A percentile compares a stretch with the other conserved stretches of the same genome.
Conservation (phyloP, 2,329 filamentous ascomycete genomes). For the Verruconis gallopava region DNA sequence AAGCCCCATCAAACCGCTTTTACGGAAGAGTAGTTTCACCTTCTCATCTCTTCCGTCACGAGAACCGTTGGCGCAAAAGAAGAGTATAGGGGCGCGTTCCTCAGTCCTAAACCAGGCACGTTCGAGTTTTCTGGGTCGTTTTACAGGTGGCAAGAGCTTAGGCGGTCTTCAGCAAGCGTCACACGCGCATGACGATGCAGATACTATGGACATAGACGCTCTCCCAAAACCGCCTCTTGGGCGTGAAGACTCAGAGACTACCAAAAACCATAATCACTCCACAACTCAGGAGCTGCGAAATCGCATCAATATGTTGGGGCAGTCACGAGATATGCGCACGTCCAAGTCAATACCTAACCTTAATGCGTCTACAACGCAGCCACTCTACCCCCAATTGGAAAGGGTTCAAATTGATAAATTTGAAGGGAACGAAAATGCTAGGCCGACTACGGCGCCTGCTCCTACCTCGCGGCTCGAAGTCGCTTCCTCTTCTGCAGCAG, state of each 20-base stretch:
- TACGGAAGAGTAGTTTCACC: conserved; percentile 88
- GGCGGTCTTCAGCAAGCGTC: conserved; percentile 27
- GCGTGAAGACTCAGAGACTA: conserved; percentile 38
- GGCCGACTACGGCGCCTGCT: conserved; percentile 1
- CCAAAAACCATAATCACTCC: conserved; percentile 62
- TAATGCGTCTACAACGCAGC: conserved; percentile 4
- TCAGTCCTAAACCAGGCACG: conserved; percentile 38
- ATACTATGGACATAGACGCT: conserved; percentile 36
- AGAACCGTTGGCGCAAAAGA: conserved; percentile 73
- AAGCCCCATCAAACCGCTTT: conserved; percentile 60
- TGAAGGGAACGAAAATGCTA: background rate
- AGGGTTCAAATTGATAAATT: conserved; percentile 1
- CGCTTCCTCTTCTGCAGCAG: background rate
- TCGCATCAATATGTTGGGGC: conserved; percentile 66
- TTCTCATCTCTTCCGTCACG: conserved; percentile 87
- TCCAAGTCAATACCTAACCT: conserved; percentile 17
- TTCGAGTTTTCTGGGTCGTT: conserved; percentile 45
- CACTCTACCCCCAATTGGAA: conserved; percentile 9
- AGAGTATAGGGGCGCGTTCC: conserved; percentile 59
- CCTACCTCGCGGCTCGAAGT: background rate
- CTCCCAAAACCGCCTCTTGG: conserved; percentile 21
- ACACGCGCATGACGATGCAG: conserved; percentile 25
- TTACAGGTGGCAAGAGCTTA: conserved; percentile 57
- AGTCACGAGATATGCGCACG: conserved; percentile 32
- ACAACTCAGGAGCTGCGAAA: conserved; percentile 91